Evolutionary conservation across 1,139 yeast genomes (phyloP).

Genomic region (Kodamaea arcana): DNA sequence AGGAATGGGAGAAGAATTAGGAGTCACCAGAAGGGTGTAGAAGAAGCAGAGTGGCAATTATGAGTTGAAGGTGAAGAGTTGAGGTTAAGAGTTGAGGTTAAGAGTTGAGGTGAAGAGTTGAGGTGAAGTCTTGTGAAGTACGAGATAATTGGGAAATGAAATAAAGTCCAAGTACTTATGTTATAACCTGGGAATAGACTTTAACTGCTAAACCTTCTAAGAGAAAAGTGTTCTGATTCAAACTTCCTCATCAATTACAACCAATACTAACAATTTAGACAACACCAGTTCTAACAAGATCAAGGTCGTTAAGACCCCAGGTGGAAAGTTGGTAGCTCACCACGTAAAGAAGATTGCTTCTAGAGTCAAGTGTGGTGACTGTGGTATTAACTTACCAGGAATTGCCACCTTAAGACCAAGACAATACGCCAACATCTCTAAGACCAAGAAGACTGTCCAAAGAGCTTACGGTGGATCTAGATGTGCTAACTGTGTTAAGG

Average conservation of each 20-base stretch:
- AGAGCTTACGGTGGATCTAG: constrained; percentile 99
- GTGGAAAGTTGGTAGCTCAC: constrained; percentile 97
- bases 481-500: constrained; percentile 98
- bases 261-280: constrained; percentile 56
- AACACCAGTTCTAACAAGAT: constrained; percentile 99
- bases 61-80: too few species aligned
- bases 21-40: too few species aligned
- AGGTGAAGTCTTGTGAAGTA: too few species aligned
- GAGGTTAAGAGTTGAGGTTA: too few species aligned
- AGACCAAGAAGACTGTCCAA: constrained; percentile 96
- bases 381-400: constrained; percentile 91
- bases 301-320: constrained; percentile 99
- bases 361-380: constrained; percentile 99
- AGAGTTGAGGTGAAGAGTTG: too few species aligned
- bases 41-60: too few species aligned
- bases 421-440: constrained; percentile 90
- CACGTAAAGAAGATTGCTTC: constrained; percentile 94
- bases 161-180: neutral
- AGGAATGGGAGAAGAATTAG: too few species aligned
- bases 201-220: neutral
- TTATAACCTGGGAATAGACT: too few species aligned
- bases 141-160: too few species aligned
- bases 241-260: neutral
- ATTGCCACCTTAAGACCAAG: constrained; percentile 95
- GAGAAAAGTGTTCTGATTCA: too few species aligned